A percentile compares a stretch with the other conserved stretches of the same genome.
phyloP scores from a whole-genome alignment of 257 asterid species.

The Solanum sitiens region DNA sequence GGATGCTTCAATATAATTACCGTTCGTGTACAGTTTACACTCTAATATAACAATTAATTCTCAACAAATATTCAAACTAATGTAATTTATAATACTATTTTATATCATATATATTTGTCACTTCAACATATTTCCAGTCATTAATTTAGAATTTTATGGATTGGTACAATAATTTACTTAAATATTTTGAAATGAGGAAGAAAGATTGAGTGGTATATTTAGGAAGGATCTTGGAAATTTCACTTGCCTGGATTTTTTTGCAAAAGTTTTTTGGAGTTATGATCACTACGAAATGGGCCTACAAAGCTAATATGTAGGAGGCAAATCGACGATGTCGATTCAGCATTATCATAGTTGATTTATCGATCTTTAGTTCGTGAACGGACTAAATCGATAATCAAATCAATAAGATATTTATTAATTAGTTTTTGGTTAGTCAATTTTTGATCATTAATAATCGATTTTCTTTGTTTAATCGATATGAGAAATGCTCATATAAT shows the following conservation, averaged over 20 bases:
- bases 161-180: neutral
- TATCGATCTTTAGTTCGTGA: too few species aligned
- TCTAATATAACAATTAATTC: neutral
- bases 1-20: neutral
- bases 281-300: neutral
- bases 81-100: neutral
- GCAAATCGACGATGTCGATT: neutral
- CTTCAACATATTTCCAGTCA: neutral
- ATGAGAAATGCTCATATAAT: neutral
- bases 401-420: too few species aligned
- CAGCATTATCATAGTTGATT: accelerated
- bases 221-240: neutral
- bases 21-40: neutral
- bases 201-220: neutral
- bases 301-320: neutral
- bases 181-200: neutral
- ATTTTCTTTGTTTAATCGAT: too few species aligned
- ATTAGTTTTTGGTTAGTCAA: too few species aligned
- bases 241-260: neutral
- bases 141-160: neutral
- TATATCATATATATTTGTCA: neutral
- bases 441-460: accelerated
- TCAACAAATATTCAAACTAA: neutral
- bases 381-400: accelerated
- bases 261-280: neutral